Conservation (phyloP, 2,329 filamentous ascomycete genomes). For the Dendryphion nanum region DNA sequence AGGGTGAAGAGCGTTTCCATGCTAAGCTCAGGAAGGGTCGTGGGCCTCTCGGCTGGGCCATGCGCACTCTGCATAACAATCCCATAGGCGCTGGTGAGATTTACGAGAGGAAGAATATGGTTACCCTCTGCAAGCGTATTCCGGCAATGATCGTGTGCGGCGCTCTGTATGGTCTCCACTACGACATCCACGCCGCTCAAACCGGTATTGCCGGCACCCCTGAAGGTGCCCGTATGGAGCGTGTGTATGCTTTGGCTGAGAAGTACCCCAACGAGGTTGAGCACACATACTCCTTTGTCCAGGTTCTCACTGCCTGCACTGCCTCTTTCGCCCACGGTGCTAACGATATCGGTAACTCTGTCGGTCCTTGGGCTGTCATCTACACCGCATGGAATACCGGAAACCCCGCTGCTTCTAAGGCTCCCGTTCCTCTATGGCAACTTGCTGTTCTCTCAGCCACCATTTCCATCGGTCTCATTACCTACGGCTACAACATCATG, state of each 20-base stretch:
- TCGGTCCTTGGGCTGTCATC: slow-evolving; percentile 39
- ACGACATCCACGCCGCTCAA: slow-evolving; percentile 79
- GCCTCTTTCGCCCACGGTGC: slow-evolving; percentile 61
- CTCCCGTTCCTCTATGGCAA: slow-evolving; percentile 71
- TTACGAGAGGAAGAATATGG: slow-evolving; percentile 72
- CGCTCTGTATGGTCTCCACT: slow-evolving; percentile 71
- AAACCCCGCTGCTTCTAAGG: slow-evolving; percentile 59
- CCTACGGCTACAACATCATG: slow-evolving; percentile 84
- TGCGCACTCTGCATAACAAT: slow-evolving; percentile 73
- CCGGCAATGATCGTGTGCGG: slow-evolving; percentile 66
- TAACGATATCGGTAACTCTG: slow-evolving; percentile 57
- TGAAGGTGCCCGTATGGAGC: slow-evolving; percentile 69
- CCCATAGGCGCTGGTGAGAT: slow-evolving; percentile 69
- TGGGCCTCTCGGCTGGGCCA: slow-evolving; percentile 78
- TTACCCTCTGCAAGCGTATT: slow-evolving; percentile 60
- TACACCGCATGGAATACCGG: slow-evolving; percentile 55
- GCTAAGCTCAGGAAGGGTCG: slow-evolving; percentile 60
- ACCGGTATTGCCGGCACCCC: slow-evolving; percentile 68
- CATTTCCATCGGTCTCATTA: slow-evolving; percentile 65
- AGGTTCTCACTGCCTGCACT: slow-evolving; percentile 48
- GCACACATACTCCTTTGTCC: slow-evolving; percentile 49
- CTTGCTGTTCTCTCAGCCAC: slow-evolving; percentile 65
- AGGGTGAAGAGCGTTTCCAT: slow-evolving; percentile 59
- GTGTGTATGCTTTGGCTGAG: slow-evolving; percentile 56
- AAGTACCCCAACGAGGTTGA: slow-evolving; percentile 41